phyloP scores from a whole-genome alignment of 176 grass and related monocot genomes.

The Carex cristatella region DNA sequence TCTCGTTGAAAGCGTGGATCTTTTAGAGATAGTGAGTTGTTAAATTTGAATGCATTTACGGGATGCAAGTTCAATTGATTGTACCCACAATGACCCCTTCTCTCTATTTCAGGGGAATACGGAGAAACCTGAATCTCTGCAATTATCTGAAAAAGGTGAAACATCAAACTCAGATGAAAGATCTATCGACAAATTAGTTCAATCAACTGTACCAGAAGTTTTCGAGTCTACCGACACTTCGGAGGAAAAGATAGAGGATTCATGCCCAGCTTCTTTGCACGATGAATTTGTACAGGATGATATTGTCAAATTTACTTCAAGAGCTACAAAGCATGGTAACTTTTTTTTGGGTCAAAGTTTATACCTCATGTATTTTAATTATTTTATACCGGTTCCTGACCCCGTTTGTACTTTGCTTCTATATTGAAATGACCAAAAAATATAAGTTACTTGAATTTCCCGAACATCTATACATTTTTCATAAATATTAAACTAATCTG shows the following conservation, averaged over 20 bases:
- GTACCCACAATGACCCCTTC: background rate
- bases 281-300: slow-evolving; percentile 34
- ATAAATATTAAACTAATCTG: slow-evolving; percentile 1
- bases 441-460: background rate
- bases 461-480: background rate
- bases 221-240: slow-evolving; percentile 26
- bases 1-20: slow-evolving; percentile 3
- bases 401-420: background rate
- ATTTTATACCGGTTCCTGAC: background rate
- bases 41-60: slow-evolving; percentile 12
- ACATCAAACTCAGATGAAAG: background rate
- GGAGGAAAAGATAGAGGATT: slow-evolving; percentile 42
- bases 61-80: slow-evolving; percentile 3
- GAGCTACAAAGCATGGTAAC: slow-evolving; percentile 45
- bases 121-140: slow-evolving; percentile 15
- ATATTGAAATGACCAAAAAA: background rate
- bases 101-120: slow-evolving; percentile 9
- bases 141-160: slow-evolving; percentile 23
- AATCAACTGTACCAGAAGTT: slow-evolving; percentile 37
- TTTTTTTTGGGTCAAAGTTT: background rate
- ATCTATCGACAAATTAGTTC: slow-evolving; percentile 21
- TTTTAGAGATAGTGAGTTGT: slow-evolving; percentile 10
- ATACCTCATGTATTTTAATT: background rate
- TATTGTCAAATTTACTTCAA: slow-evolving; percentile 27
- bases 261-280: slow-evolving; percentile 50